Percentiles rank a stretch among this genome's conserved stretches.
These are phyloP conservation scores for Colletotrichum sp. DNA, from an alignment of 2,329 filamentous ascomycete species.

Conservation along the genomic window DNA sequence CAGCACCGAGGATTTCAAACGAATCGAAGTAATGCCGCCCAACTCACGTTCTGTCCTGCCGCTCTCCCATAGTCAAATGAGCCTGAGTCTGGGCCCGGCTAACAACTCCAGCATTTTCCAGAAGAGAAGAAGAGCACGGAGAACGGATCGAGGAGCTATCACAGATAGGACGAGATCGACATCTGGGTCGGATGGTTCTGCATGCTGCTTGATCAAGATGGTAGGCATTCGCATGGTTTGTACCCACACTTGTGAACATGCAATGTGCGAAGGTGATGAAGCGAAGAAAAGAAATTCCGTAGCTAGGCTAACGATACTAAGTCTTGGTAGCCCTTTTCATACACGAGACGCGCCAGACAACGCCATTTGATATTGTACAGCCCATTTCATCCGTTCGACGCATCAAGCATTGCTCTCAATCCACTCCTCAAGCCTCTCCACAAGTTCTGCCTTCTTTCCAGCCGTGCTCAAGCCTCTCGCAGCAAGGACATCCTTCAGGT, in stretches of 20 bases:
- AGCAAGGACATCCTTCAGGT: constrained; percentile 54
- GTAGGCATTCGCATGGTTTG: not conserved
- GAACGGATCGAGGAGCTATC: fast-evolving
- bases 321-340: not conserved
- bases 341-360: not conserved
- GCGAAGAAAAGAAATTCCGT: not conserved
- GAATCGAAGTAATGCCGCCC: not conserved
- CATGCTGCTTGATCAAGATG: not conserved
- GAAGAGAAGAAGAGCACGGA: not conserved
- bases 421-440: constrained; percentile 63
- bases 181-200: not conserved
- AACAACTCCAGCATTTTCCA: not conserved
- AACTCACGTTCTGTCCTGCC: not conserved
- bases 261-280: not conserved
- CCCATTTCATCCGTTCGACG: not conserved
- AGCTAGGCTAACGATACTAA: fast-evolving
- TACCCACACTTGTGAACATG: not conserved
- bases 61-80: not conserved
- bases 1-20: not conserved
- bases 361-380: not conserved
- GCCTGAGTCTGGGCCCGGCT: not conserved
- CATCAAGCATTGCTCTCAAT: constrained; percentile 48
- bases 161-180: not conserved
- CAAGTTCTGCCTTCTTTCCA: constrained; percentile 59
- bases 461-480: constrained; percentile 52